These are phyloP conservation scores for Alternaria brassicae DNA, from an alignment of 2,329 filamentous ascomycete genomes.

Conservation along the genomic window DNA sequence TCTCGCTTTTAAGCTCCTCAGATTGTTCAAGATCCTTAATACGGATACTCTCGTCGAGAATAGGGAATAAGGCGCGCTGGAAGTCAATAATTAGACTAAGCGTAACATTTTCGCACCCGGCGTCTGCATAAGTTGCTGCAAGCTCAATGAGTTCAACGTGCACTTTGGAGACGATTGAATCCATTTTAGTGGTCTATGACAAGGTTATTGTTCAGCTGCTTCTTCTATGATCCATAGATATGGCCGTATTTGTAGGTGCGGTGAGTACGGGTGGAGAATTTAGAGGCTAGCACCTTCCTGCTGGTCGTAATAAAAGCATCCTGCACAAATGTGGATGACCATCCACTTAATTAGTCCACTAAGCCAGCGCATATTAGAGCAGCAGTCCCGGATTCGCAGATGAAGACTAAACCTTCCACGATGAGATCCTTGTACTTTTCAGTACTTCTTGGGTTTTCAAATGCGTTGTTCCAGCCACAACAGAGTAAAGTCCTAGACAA, in stretches of 20 bases:
- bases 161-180: constrained; percentile 2
- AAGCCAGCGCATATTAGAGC: constrained; percentile 8
- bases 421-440: constrained; percentile 10
- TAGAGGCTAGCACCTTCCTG: constrained; percentile 3
- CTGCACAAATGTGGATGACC: constrained; percentile 7
- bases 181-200: neutral
- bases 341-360: constrained; percentile 9
- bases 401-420: neutral
- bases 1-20: constrained; percentile 1
- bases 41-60: constrained; percentile 2
- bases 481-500: neutral
- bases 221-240: neutral
- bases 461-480: neutral
- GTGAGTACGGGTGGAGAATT: neutral
- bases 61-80: constrained; percentile 1
- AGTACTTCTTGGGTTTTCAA: constrained; percentile 4
- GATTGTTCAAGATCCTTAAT: constrained; percentile 8
- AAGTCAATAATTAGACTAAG: constrained; percentile 9
- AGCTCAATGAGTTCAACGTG: neutral
- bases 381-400: neutral
- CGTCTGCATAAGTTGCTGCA: neutral
- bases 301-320: constrained; percentile 3
- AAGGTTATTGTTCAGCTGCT: too few relatives aligned
- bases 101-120: constrained; percentile 3
- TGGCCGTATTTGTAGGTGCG: constrained; percentile 1